Evolutionary conservation across 2,329 filamentous ascomycete species (phyloP), one percentile per base, ranked within the genome.

Genomic region (Colletotrichum sp.): DNA sequence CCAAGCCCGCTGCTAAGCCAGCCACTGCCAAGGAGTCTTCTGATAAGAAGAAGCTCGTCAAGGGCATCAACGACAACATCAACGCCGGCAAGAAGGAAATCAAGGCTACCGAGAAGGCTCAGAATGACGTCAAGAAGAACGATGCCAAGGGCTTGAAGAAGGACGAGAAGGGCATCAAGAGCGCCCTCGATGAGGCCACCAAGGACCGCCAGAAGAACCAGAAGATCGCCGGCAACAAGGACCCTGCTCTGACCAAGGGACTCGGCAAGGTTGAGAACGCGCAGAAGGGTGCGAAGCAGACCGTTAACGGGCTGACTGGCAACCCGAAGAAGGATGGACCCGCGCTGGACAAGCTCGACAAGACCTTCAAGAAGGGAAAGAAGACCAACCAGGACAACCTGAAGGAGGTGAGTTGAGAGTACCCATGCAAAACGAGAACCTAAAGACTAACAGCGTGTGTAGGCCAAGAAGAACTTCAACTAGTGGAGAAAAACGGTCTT

Each of bases 391-490:
- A 52, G 18, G 18, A 71, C 5, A 75, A 72, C 8, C 36, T 75
- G 2, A 34, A 75, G 36, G 72, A 75, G 72, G 72, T 71, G 18
- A 71, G 68, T 44, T 49, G 8, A 4, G 6, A 16, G 8, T 13
- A 15, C 8, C 7, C 9, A 4, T 49, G 4, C 10, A 39, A 39
- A 39, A 39, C 13, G 13, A 24, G 8, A 60, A 6, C 6, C 8
- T 15, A 24, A 10, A 9, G 10, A 24, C 28, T 71, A 39, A 60
- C 6, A 3, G 8, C 26, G 3, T 18, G 9, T 16, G 3, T 24
- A 75, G 72, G 72, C 69, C 15, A 72, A 72, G 62, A 75, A 72
- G 69, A 75, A 75, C 62, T 75, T 75, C 62, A 26, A 72, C 34
- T 75, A 60, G 26, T 30, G 13, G 26, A 44, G 16, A 44, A 18